Conservation (phyloP, 441 rosid genomes). For the Eruca vesicaria region DNA sequence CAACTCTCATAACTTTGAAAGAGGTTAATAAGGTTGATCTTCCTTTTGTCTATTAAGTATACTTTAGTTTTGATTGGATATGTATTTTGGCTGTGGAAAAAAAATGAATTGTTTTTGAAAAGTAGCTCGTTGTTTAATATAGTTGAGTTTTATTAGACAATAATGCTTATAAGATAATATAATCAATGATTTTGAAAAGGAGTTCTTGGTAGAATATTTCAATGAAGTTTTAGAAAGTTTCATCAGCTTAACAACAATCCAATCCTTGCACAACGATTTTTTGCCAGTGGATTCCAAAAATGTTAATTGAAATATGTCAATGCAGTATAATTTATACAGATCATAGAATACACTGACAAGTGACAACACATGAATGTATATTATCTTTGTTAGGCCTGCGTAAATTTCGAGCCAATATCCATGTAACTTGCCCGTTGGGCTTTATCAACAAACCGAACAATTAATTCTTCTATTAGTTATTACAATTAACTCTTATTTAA, state of each 20-base stretch:
- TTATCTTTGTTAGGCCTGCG: no score
- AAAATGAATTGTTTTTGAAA: neutral
- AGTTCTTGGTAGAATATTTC: neutral
- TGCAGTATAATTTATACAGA: no score
- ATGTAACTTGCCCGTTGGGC: no score
- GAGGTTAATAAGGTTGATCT: neutral
- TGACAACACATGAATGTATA: no score
- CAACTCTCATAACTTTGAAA: conserved; percentile 4
- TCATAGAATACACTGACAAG: neutral
- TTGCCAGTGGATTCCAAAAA: neutral
- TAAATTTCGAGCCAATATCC: no score
- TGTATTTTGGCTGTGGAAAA: neutral
- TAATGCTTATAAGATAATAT: no score
- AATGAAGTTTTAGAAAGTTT: neutral
- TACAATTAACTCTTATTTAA: neutral
- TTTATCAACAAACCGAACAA: no score
- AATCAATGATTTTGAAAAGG: neutral
- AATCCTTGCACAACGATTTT: neutral
- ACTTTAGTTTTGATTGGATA: neutral
- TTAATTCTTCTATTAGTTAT: neutral
- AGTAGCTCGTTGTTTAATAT: neutral
- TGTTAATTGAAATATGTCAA: neutral
- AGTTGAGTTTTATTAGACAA: no score
- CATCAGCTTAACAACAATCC: neutral
- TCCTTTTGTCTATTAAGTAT: neutral